Evolutionary conservation across 2,329 filamentous ascomycete species (phyloP).

Genomic region (Penicillium sp.): DNA sequence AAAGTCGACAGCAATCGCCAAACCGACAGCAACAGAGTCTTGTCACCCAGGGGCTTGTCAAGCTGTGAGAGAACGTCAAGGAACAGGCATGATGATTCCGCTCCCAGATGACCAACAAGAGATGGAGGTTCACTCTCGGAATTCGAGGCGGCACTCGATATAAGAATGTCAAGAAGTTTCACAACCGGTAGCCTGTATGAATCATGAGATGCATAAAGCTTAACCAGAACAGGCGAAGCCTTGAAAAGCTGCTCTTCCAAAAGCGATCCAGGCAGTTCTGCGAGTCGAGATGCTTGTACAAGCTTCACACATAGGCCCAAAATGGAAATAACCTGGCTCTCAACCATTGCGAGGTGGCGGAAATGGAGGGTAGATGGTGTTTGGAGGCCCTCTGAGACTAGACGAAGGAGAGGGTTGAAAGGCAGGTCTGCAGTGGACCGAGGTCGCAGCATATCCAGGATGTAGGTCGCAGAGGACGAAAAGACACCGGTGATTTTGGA

Average conservation of each 20-base stretch:
- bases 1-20: conserved; percentile 88
- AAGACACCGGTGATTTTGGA: conserved; percentile 63
- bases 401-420: conserved; percentile 73
- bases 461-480: conserved; percentile 69
- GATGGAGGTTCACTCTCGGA: conserved; percentile 79
- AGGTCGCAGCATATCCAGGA: conserved; percentile 75
- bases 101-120: conserved; percentile 83
- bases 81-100: conserved; percentile 80
- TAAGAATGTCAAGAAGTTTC: conserved; percentile 69
- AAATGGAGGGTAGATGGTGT: conserved; percentile 64
- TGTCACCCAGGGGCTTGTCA: conserved; percentile 71
- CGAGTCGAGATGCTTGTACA: conserved; percentile 67
- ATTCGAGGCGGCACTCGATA: conserved; percentile 65
- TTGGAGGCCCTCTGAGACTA: conserved; percentile 64
- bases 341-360: conserved; percentile 56
- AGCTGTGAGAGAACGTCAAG: conserved; percentile 74
- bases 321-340: conserved; percentile 63
- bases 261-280: conserved; percentile 62
- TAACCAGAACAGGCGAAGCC: conserved; percentile 71
- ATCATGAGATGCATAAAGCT: conserved; percentile 71
- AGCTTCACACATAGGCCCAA: conserved; percentile 68
- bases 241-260: conserved; percentile 81
- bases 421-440: conserved; percentile 68
- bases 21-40: conserved; percentile 64
- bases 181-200: conserved; percentile 66